Evolutionary conservation across 2,329 filamentous ascomycete genomes (phyloP), one percentile per base, ranked within the genome.

Genomic region (Golovinomyces cichoracearum): DNA sequence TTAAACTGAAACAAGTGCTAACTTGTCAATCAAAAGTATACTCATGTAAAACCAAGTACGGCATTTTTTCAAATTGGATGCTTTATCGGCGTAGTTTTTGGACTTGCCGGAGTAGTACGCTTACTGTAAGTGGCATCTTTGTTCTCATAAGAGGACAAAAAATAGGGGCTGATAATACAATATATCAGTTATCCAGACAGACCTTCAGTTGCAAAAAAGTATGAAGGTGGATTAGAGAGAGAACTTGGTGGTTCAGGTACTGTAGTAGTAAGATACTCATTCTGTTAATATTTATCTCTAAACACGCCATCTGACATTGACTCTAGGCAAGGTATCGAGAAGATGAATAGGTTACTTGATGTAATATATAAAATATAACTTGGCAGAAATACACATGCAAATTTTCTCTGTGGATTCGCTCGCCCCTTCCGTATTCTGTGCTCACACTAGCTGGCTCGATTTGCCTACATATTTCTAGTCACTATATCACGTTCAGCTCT

Each of bases 11-110:
- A 25, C 7, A 21, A 9, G 31, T 29, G 45, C 45, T 47, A 47
- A 47, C 25, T 22, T 10, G 21, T 6, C 21, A 13, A 9, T 15
- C 12, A n/a, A 5, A 21, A 47, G 59, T 95, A 98, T 68, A 90
- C 78, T 49, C 88, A 90, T 71, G 68, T 71, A 41, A 79, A 73
- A 46, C 68, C 86, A 15, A 73, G 74, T 53, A 85, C 78, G 60
- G 83, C 75, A 51, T 61, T 77, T 31, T 58, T 78, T 51, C 76
- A 84, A 65, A 64, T 86, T 53, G 78, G 74, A 51, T 66, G 66
- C 53, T 86, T 86, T 61, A 63, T 85, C 41, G 68, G 66, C 21
- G 65, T 68, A 48, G 72, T 84, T 54, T 60, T 83, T 29, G 69
- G 71, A 46, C 63, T 86, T 48, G 73, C 70, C 63, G 83, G 78